Evolutionary conservation across 768 basidiomycete genomes (phyloP).

Genomic region (Psilocybe tampanensis): DNA sequence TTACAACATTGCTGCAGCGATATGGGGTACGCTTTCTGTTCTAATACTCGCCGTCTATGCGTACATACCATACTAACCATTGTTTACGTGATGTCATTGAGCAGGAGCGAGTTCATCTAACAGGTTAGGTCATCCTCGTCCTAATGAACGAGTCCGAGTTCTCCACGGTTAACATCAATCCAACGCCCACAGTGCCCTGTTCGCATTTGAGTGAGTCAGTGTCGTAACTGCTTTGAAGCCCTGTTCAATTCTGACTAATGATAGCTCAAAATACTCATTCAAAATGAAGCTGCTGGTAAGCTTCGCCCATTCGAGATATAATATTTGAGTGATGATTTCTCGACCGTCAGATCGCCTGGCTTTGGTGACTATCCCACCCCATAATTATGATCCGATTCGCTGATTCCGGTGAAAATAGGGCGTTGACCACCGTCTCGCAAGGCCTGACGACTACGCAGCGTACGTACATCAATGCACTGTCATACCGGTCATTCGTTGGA

Average conservation of each 20-base stretch:
- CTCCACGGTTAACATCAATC: no score
- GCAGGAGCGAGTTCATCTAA: constrained; percentile 5
- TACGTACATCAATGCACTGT: no score
- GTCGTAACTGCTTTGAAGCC: not conserved
- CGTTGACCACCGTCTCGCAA: constrained; percentile 1
- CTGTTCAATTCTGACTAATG: not conserved
- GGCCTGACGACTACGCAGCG: constrained; percentile 2
- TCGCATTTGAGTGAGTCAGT: not conserved
- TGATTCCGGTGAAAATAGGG: no score
- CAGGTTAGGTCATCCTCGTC: not conserved
- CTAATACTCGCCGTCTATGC: no score
- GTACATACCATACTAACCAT: no score
- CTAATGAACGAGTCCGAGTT: not conserved
- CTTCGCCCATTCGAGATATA: not conserved
- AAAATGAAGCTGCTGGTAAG: constrained; percentile 3
- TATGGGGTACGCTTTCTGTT: constrained; percentile 3
- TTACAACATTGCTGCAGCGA: constrained; percentile 7
- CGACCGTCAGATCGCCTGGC: constrained; percentile 4
- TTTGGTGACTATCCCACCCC: not conserved
- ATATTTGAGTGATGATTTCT: not conserved
- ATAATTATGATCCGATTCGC: no score
- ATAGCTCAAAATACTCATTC: constrained; percentile 1
- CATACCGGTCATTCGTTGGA: no score
- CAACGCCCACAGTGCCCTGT: not conserved
- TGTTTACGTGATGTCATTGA: no score